Conservation (phyloP, 2,329 filamentous ascomycete species). For the Pseudonectria buxi region DNA sequence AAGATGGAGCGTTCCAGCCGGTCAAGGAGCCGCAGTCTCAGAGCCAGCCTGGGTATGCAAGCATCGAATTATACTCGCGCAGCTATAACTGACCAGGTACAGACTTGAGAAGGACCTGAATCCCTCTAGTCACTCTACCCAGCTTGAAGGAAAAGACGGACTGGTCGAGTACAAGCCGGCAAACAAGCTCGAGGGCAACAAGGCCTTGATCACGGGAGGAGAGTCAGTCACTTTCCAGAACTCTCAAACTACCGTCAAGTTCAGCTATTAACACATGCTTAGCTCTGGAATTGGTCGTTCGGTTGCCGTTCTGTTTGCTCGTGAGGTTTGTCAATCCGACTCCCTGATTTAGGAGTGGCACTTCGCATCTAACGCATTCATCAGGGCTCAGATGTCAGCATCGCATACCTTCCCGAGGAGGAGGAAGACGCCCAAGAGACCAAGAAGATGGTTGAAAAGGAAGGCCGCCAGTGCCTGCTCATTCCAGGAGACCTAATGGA, state of each 20-base stretch:
- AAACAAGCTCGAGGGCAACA: conserved; percentile 42
- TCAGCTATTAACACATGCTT: not conserved
- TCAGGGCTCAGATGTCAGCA: conserved; percentile 45
- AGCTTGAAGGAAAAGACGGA: conserved; percentile 31
- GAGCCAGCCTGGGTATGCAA: conserved; percentile 29
- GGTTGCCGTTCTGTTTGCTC: conserved; percentile 48
- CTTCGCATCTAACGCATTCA: too few relatives aligned
- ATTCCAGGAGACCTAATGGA: conserved; percentile 43
- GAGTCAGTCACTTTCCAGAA: conserved; percentile 34
- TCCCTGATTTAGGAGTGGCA: too few relatives aligned
- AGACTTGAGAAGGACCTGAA: conserved; percentile 32
- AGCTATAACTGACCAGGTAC: not conserved
- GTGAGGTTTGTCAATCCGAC: conserved; percentile 30
- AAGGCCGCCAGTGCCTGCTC: conserved; percentile 40
- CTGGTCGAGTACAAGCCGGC: conserved; percentile 36
- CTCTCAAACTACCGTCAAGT: not conserved
- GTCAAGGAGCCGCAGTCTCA: conserved; percentile 29
- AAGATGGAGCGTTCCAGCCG: conserved; percentile 28
- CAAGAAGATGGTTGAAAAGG: conserved; percentile 43
- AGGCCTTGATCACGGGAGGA: conserved; percentile 49
- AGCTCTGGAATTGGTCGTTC: conserved; percentile 50
- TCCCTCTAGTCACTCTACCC: conserved; percentile 33
- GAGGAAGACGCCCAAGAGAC: conserved; percentile 49
- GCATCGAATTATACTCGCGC: too few relatives aligned
- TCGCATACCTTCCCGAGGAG: conserved; percentile 50